Base-by-base conservation (phyloP, 768 basidiomycete genomes). In the Russula olivacea region DNA sequence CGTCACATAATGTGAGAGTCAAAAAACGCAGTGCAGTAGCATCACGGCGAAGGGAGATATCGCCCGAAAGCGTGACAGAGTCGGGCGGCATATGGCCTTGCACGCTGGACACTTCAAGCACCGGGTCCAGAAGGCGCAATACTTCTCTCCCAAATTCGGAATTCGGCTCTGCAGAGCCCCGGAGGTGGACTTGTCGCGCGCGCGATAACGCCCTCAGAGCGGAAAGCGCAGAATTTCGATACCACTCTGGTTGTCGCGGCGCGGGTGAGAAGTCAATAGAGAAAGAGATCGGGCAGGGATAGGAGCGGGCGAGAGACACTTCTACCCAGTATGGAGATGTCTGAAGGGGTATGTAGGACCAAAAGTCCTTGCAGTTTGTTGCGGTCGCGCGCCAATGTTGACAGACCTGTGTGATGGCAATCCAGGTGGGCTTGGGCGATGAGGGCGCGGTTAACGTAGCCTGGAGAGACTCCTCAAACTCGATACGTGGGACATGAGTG, bases 391-490 rank as follows among this genome's bases (percentile, higher is more conserved):
- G 36, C 62, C 62, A 63, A 25, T 9, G 28, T 4, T 28, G 62
- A 14, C 62, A 58, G 51, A 54, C 52, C 4, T 63, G 57, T 1
- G 43, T 10, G 34, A 63, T 54, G 25, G 51, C 34, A 28, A 54
- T 53, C 57, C 51, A 63, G 10, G 23, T 53, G 10, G 51, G 61
- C 34, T 7, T 15, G 12, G 25, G n/a, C 17, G 19, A 17, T 17
- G 15, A 41, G 32, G 21, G 17, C 32, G 10, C 19, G 30, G 17
- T 32, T 0, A 10, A 11, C 3, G 17, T 19, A 9, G 28, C 30
- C 19, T 8, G 34, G 43, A 61, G 47, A 15, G 55, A 58, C 12
- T 63, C 61, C 11, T 63, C 51, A 11, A 63, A 63, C 32, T 59
- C 36, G n/a, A 58, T 47, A 28, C 57, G 57, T 3, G 62, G 62